phyloP scores from a whole-genome alignment of 345 rosid species.

The Draba incana region DNA sequence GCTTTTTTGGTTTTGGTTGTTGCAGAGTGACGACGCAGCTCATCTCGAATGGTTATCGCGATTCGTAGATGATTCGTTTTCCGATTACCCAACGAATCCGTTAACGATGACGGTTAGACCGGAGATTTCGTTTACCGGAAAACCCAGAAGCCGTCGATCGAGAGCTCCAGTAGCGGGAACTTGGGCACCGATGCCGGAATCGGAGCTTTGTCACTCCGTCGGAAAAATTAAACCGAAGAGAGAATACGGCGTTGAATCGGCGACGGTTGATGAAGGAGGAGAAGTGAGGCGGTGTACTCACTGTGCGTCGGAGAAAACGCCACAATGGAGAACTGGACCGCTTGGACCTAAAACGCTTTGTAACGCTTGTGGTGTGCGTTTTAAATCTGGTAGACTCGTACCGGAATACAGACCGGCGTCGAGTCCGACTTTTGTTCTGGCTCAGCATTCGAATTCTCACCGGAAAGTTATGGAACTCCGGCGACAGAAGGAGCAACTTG shows the following conservation, averaged over 20 bases:
- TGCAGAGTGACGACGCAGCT: conserved; percentile 81
- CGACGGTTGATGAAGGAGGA: conserved; percentile 42
- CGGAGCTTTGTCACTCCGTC: conserved; percentile 36
- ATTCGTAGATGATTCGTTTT: conserved; percentile 74
- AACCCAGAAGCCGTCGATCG: conserved; percentile 57
- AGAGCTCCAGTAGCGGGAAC: conserved; percentile 38
- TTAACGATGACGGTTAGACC: conserved; percentile 43
- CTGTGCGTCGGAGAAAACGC: conserved; percentile 84
- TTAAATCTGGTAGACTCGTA: conserved; percentile 74
- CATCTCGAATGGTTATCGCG: conserved; percentile 85
- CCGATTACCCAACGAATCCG: conserved; percentile 55
- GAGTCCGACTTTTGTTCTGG: conserved; percentile 71
- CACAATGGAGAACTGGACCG: conserved; percentile 89
- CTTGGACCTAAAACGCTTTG: conserved; percentile 79
- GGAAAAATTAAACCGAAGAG: conserved; percentile 40
- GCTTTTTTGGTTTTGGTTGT: neutral
- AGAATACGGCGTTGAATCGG: neutral
- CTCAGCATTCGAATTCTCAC: conserved; percentile 84
- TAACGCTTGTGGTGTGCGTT: conserved; percentile 82
- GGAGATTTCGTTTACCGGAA: conserved; percentile 49
- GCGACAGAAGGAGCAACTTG: conserved; percentile 64
- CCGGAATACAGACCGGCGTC: conserved; percentile 87
- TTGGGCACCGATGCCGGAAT: conserved; percentile 45
- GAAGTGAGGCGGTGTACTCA: conserved; percentile 63
- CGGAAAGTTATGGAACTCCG: conserved; percentile 84